A percentile compares a stretch with the other conserved stretches of the same genome.
Conservation (phyloP, 768 basidiomycete genomes). For the Podaxis sp. region DNA sequence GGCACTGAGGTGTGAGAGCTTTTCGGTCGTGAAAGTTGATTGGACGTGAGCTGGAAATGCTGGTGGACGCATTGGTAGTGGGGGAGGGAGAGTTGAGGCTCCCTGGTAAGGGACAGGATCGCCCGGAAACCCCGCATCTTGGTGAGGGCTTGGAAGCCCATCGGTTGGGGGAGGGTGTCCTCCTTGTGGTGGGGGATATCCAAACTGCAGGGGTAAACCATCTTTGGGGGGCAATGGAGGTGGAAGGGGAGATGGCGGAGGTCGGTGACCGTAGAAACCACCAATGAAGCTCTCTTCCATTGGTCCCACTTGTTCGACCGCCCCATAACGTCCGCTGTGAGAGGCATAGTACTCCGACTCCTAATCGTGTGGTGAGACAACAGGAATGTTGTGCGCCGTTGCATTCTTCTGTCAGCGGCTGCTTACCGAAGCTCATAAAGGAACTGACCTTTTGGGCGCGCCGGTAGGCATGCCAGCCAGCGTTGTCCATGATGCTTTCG, state of each 20-base stretch:
- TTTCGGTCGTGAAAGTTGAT: conserved; percentile 32
- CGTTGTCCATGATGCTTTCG: conserved; percentile 56
- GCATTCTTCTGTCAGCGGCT: background rate
- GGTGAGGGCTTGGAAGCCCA: background rate
- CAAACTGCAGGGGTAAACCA: conserved; percentile 17
- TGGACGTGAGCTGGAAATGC: conserved; percentile 20
- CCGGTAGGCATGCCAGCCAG: conserved; percentile 73
- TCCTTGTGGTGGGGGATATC: background rate
- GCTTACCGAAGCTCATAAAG: background rate
- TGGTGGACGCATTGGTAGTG: background rate
- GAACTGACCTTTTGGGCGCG: conserved; percentile 52
- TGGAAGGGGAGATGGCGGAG: conserved; percentile 39
- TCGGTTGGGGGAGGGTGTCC: background rate
- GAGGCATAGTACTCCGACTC: conserved; percentile 30
- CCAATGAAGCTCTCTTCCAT: conserved; percentile 63
- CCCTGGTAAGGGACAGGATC: background rate
- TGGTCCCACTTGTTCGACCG: conserved; percentile 59
- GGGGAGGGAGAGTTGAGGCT: background rate
- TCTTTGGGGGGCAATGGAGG: conserved; percentile 52
- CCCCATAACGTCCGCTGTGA: conserved; percentile 46
- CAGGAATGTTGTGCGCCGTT: background rate
- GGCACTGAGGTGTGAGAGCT: conserved; percentile 52
- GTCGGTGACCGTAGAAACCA: conserved; percentile 40
- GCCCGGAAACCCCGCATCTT: background rate
- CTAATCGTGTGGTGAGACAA: conserved; percentile 19